phyloP scores from a whole-genome alignment of 169 alveolate species.

The Plasmodium fragile region DNA sequence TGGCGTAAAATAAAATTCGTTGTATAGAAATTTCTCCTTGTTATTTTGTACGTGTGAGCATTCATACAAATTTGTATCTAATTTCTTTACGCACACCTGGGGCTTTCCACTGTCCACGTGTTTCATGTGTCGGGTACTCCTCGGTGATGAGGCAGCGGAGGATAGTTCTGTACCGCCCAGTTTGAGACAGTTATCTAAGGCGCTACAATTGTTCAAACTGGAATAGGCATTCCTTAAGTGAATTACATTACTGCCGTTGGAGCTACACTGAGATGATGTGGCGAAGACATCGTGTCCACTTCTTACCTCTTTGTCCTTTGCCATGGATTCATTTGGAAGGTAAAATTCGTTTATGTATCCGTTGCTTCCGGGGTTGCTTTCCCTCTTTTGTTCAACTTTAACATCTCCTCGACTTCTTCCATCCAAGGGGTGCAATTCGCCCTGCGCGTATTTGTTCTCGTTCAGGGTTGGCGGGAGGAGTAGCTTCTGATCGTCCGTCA shows the following conservation, averaged over 20 bases:
- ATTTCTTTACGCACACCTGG: not conserved
- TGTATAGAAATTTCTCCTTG: conserved; percentile 34
- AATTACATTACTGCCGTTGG: not conserved
- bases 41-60: not conserved
- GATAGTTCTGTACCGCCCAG: not conserved
- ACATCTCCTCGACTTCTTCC: not conserved
- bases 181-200: not conserved
- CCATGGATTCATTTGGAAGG: not conserved
- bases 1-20: conserved; percentile 55
- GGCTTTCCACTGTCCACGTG: not conserved
- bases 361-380: not conserved
- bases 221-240: not conserved
- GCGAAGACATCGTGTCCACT: not conserved
- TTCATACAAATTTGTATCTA: conserved; percentile 51
- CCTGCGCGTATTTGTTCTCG: not conserved
- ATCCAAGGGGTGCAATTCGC: not conserved
- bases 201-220: not conserved
- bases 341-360: not conserved
- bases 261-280: not conserved
- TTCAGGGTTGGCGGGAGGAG: not conserved
- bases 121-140: not conserved
- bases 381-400: conserved; percentile 7
- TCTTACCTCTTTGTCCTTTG: not conserved
- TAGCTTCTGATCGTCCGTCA: not conserved
- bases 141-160: not conserved